Evolutionary conservation across 257 asterid species (phyloP).

Genomic region (Paraleonurus japonicus): DNA sequence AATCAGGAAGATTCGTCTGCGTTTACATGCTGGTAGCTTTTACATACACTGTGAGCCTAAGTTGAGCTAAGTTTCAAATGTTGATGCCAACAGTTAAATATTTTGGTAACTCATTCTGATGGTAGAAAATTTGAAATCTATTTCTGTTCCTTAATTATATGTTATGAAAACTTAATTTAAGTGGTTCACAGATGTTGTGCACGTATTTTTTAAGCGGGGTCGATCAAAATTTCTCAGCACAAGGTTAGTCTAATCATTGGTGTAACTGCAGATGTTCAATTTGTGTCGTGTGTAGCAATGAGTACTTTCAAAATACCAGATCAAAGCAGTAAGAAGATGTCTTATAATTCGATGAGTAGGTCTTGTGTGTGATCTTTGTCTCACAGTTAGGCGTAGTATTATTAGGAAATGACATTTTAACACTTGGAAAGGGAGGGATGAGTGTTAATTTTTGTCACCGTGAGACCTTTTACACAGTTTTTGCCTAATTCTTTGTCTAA

Average conservation of each 20-base stretch:
- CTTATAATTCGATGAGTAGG: too few species aligned
- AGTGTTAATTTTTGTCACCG: too few species aligned
- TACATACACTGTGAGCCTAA: slow-evolving; percentile 20
- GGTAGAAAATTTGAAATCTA: background rate
- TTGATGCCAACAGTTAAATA: background rate
- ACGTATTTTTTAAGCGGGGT: background rate
- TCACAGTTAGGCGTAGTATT: too few species aligned
- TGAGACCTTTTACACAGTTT: too few species aligned
- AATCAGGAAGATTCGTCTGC: slow-evolving; percentile 7
- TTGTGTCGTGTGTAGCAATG: background rate
- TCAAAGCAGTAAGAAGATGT: too few species aligned
- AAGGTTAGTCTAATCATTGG: background rate
- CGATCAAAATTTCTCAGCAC: background rate
- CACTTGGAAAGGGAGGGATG: too few species aligned
- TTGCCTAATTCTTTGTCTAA: too few species aligned
- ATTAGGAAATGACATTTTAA: too few species aligned
- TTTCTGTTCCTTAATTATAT: background rate
- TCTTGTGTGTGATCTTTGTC: too few species aligned
- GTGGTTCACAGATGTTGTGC: background rate
- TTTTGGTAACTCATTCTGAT: slow-evolving; percentile 18
- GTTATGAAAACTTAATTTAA: background rate
- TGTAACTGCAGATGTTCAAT: background rate
- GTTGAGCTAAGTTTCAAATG: slow-evolving; percentile 24
- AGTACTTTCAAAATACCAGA: too few species aligned
- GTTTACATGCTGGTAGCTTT: slow-evolving; percentile 20